Conservation (phyloP, 2,329 filamentous ascomycete genomes). For the Penicillium digitatum region DNA sequence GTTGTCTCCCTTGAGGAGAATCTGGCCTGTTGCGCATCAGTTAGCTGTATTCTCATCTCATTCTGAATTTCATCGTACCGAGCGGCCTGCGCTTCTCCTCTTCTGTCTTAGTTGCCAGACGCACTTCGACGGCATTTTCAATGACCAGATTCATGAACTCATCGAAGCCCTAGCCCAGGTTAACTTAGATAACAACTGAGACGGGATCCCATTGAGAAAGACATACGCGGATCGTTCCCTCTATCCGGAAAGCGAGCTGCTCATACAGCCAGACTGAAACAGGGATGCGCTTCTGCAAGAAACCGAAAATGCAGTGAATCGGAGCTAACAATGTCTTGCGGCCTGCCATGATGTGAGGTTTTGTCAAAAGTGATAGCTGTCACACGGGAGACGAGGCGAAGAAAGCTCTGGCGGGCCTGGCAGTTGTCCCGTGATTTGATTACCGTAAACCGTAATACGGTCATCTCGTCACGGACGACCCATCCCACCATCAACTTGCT, state of each 20-base stretch:
- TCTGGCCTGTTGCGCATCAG: conserved; percentile 59
- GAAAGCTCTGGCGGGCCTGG: conserved; percentile 22
- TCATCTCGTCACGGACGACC: conserved; percentile 20
- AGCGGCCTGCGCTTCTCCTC: conserved; percentile 73
- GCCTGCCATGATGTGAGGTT: conserved; percentile 47
- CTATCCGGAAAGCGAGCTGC: conserved; percentile 87
- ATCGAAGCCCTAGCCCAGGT: conserved; percentile 74
- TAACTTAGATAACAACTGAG: conserved; percentile 2
- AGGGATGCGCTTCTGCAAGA: conserved; percentile 75
- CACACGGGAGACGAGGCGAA: conserved; percentile 2
- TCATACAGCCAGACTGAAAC: conserved; percentile 97
- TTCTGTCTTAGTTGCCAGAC: conserved; percentile 74
- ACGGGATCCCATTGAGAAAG: neutral
- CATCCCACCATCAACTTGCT: conserved; percentile 24
- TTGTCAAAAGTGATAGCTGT: conserved; percentile 10
- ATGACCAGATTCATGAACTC: conserved; percentile 99
- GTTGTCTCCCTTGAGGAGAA: conserved; percentile 83
- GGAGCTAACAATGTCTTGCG: conserved; percentile 69
- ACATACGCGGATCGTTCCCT: conserved; percentile 88
- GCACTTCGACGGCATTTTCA: conserved; percentile 92
- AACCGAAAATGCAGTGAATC: conserved; percentile 91
- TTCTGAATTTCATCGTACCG: conserved; percentile 53
- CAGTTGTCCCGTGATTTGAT: conserved; percentile 23
- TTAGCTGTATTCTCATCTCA: neutral
- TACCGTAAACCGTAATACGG: conserved; percentile 24